Conservation (phyloP, 176 grass and related monocot genomes). For the Chrysopogon serrulatus region DNA sequence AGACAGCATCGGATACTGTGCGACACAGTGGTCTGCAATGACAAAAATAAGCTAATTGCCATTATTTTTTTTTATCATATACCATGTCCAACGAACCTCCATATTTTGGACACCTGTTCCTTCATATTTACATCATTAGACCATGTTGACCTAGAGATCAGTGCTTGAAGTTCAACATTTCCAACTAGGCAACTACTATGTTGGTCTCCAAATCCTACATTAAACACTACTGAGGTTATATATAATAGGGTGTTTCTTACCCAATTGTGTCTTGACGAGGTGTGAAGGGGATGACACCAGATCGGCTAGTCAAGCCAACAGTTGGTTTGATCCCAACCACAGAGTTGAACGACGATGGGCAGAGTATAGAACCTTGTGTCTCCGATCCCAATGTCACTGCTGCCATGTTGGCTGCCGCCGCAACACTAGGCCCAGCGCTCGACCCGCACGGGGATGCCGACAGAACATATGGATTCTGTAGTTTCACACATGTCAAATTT, state of each 20-base stretch:
- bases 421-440: too few species aligned
- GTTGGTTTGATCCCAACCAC: slow-evolving; percentile 66
- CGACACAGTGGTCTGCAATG: slow-evolving; percentile 43
- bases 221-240: too few species aligned
- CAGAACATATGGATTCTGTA: slow-evolving; percentile 49
- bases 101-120: too few species aligned
- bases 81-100: too few species aligned
- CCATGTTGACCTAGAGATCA: too few species aligned
- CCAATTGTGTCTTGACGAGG: slow-evolving; percentile 46
- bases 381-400: slow-evolving; percentile 71
- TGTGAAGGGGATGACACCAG: slow-evolving; percentile 50
- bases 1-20: slow-evolving; percentile 43
- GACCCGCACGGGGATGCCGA: slow-evolving; percentile 41
- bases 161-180: too few species aligned
- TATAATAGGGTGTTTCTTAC: too few species aligned
- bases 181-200: too few species aligned
- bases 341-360: slow-evolving; percentile 36
- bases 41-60: too few species aligned
- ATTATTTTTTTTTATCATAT: too few species aligned
- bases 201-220: too few species aligned
- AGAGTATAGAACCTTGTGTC: slow-evolving; percentile 68
- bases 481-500: not conserved
- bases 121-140: too few species aligned
- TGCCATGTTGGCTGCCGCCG: slow-evolving; percentile 60
- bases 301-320: slow-evolving; percentile 51